phyloP scores from a whole-genome alignment of 2,329 filamentous ascomycete genomes.

The Hypoxylon sp. region DNA sequence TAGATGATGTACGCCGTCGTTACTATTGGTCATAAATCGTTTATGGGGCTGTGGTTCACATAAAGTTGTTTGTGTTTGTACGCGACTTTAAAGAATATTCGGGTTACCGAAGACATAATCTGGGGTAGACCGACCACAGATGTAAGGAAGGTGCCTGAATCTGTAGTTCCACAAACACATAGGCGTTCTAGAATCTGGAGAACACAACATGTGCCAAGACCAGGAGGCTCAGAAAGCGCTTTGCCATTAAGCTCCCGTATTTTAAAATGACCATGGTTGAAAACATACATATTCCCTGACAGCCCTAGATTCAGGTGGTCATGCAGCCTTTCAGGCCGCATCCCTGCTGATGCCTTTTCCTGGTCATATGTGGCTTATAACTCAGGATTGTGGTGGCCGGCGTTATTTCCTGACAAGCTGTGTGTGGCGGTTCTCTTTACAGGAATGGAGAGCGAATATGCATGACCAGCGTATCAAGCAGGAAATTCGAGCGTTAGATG shows the following conservation, averaged over 20 bases:
- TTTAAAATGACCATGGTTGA: conserved; percentile 1
- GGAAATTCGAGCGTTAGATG: conserved; percentile 6
- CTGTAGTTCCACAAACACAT: neutral
- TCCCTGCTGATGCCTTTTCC: neutral
- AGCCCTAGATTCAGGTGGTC: neutral
- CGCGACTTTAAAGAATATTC: neutral
- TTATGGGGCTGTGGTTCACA: neutral
- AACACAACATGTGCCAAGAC: conserved; percentile 7
- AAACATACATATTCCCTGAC: neutral
- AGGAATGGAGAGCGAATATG: conserved; percentile 5
- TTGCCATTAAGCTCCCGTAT: neutral
- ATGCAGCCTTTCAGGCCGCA: conserved; percentile 2
- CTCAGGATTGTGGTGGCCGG: conserved; percentile 2
- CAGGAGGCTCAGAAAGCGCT: conserved; percentile 15
- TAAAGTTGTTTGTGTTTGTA: neutral
- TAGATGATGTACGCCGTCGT: neutral
- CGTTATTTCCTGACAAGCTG: neutral
- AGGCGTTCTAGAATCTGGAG: conserved; percentile 13
- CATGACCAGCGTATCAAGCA: conserved; percentile 1
- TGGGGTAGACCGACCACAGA: neutral
- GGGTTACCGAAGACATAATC: conserved; percentile 1
- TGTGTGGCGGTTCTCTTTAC: neutral
- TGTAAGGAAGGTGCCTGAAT: conserved; percentile 1
- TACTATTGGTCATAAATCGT: neutral
- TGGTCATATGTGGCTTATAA: conserved; percentile 20